Base-by-base conservation (phyloP, 1,284 basidiomycete genomes). In the Tilletiaria anomala region DNA sequence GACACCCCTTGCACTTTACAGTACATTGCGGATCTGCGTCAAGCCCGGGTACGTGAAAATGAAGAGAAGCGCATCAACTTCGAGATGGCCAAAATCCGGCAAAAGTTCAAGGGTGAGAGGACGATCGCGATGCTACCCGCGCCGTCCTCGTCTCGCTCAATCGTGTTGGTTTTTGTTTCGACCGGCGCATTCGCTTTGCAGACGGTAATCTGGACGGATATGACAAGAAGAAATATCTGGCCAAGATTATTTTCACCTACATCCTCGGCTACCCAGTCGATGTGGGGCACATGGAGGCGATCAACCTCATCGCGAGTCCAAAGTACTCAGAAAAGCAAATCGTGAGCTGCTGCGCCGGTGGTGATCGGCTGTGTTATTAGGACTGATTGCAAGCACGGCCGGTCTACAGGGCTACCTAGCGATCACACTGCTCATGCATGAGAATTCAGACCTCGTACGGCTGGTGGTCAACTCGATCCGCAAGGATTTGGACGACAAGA, bases 261-360 rank as follows among this genome's bases (percentile, higher is more conserved):
- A 97, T 99, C 54, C 75, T 97, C 46, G 93, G 93, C 23, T 97
- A 97, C 73, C 89, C 89, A 69, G 89, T 97, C 57, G 93, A 99
- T 65, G 78, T 97, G 24, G 93, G 93, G 4, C 91, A 97, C 68
- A 93, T 97, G 88, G 91, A 97, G 65, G 91, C 93, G 11, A 84
- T 97, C 57, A 94, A 97, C 69, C 76, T 99, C 53, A 94, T 99
- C 57, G 83, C 89, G 29, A 89, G 85, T 64, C 72, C 78, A 35
- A 96, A 93, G 65, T 97, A 97, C 68, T 88, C 83, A 58, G 93
- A 99, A 72, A 99, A 99, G 71, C 93, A 99, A 71, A 97, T 99
- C 54, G 91, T 91, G 65, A 58, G 83, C 69, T 20, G 23, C 2
- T 29, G 17, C 29, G 15, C 39, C 8, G 16, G 17, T 37, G 43